Conservation (phyloP, 768 basidiomycete genomes). For the Porphyrellus cyaneotinctus region DNA sequence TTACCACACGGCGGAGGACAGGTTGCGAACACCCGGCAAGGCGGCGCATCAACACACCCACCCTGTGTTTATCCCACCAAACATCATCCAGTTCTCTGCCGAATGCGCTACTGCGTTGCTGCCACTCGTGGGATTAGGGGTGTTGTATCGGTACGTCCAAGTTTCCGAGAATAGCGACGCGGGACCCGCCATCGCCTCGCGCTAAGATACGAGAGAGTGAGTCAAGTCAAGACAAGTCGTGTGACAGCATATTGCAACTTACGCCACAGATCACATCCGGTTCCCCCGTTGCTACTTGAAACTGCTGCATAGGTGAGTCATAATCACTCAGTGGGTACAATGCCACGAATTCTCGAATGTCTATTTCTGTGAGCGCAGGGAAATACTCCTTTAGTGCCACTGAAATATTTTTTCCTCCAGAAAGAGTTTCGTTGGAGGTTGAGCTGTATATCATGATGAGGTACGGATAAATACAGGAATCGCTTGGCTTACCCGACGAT, state of each 20-base stretch:
- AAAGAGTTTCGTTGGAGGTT: slow-evolving; percentile 58
- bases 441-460: slow-evolving; percentile 32
- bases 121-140: slow-evolving; percentile 43
- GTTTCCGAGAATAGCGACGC: slow-evolving; percentile 34
- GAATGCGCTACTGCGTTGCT: slow-evolving; percentile 42
- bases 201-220: slow-evolving; percentile 24
- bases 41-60: slow-evolving; percentile 24
- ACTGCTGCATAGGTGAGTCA: slow-evolving; percentile 38
- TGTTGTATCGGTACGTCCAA: slow-evolving; percentile 60
- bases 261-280: slow-evolving; percentile 51
- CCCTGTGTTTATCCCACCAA: slow-evolving; percentile 58
- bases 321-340: slow-evolving; percentile 45
- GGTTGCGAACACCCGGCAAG: neutral
- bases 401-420: slow-evolving; percentile 35
- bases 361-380: slow-evolving; percentile 40
- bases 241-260: slow-evolving; percentile 18
- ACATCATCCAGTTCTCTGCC: slow-evolving; percentile 70
- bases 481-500: slow-evolving; percentile 49
- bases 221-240: neutral
- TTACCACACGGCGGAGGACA: neutral
- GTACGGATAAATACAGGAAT: neutral
- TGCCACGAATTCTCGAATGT: slow-evolving; percentile 36
- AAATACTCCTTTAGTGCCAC: slow-evolving; percentile 40
- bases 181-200: slow-evolving; percentile 43
- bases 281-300: slow-evolving; percentile 49